phyloP scores from a whole-genome alignment of 2,329 filamentous ascomycete species.

The Cylindrodendrum hubeiense region DNA sequence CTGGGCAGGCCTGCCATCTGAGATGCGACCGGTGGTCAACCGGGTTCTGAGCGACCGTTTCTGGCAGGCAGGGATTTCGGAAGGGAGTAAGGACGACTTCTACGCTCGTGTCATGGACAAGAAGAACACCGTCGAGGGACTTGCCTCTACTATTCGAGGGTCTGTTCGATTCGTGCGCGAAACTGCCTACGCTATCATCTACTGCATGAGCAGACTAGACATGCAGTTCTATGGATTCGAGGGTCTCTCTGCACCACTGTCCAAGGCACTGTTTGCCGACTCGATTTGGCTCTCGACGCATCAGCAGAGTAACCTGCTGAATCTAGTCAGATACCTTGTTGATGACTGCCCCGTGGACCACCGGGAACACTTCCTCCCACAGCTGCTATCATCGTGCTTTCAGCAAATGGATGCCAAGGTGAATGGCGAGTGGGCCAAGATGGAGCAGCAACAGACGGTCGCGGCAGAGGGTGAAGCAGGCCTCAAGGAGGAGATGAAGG shows the following conservation, averaged over 20 bases:
- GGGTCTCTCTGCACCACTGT: slow-evolving; percentile 85
- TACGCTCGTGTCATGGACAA: slow-evolving; percentile 92
- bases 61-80: slow-evolving; percentile 98
- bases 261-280: slow-evolving; percentile 86
- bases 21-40: slow-evolving; percentile 82
- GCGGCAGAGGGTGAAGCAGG: slow-evolving; percentile 78
- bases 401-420: slow-evolving; percentile 90
- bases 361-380: slow-evolving; percentile 84
- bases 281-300: slow-evolving; percentile 88
- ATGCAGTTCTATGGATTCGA: slow-evolving; percentile 91
- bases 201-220: slow-evolving; percentile 90
- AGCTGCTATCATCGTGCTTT: slow-evolving; percentile 85
- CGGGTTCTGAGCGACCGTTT: slow-evolving; percentile 93
- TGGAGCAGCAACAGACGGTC: slow-evolving; percentile 72
- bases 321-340: slow-evolving; percentile 87
- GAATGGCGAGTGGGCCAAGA: slow-evolving; percentile 84
- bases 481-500: slow-evolving; percentile 96
- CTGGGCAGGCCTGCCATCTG: slow-evolving; percentile 81
- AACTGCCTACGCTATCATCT: slow-evolving; percentile 93
- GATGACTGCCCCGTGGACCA: slow-evolving; percentile 89
- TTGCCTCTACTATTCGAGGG: slow-evolving; percentile 92
- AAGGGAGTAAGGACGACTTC: slow-evolving; percentile 95
- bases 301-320: slow-evolving; percentile 93
- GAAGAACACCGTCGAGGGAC: slow-evolving; percentile 89
- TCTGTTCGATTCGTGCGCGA: slow-evolving; percentile 91